Conservation (phyloP, 208 protist species). For the Polymyxa betae region DNA sequence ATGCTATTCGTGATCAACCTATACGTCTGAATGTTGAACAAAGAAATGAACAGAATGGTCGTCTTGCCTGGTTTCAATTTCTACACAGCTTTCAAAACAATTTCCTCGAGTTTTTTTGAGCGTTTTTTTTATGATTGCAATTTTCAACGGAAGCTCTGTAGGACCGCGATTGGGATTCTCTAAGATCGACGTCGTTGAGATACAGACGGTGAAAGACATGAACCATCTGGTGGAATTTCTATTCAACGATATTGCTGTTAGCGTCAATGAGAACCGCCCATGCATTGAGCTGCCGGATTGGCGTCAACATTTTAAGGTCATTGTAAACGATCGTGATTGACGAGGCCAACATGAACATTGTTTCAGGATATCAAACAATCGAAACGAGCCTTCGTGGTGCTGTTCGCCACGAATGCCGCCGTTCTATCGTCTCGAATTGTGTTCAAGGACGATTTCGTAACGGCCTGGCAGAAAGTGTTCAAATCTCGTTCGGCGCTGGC, state of each 20-base stretch:
- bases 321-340: too few species aligned
- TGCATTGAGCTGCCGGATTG: not conserved
- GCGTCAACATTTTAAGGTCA: not conserved
- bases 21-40: conserved; percentile 8
- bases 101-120: too few species aligned
- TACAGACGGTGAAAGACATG: conserved; percentile 45
- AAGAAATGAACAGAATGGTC: not conserved
- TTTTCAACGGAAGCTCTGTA: too few species aligned
- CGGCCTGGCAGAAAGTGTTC: not conserved
- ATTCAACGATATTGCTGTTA: not conserved
- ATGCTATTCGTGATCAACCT: not conserved
- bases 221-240: not conserved
- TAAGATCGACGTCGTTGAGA: conserved; percentile 5
- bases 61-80: not conserved
- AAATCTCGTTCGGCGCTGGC: not conserved
- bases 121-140: too few species aligned
- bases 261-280: not conserved
- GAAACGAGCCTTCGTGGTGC: not conserved
- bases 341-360: not conserved
- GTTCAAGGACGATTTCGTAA: not conserved
- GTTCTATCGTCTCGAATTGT: not conserved
- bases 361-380: not conserved
- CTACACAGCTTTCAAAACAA: not conserved
- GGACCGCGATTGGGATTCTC: not conserved
- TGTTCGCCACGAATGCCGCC: conserved; percentile 17